A percentile compares a stretch with the other conserved stretches of the same genome.
Evolutionary conservation across 164 flowering plant species (phyloP).

Genomic region (Annona squamosa): DNA sequence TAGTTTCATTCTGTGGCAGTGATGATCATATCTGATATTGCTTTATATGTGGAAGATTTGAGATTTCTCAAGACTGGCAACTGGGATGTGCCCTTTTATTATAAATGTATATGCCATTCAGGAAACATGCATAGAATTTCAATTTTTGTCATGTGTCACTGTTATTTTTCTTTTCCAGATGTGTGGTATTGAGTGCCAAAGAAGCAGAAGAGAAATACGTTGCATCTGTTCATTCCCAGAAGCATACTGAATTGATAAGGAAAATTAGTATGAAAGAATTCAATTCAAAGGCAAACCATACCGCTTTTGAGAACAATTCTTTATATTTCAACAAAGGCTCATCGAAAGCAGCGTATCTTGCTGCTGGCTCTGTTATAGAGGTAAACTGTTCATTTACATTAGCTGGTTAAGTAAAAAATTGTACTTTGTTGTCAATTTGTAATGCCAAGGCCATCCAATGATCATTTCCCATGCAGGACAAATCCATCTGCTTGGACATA

Average conservation of each 20-base stretch:
- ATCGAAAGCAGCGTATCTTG: constrained; percentile 84
- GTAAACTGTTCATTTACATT: constrained; percentile 22
- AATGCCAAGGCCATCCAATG: too few relatives aligned
- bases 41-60: too few relatives aligned
- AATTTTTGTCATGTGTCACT: too few relatives aligned
- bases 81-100: too few relatives aligned
- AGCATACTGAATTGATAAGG: constrained; percentile 57
- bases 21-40: too few relatives aligned
- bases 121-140: too few relatives aligned
- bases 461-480: neutral
- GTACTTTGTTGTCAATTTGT: too few relatives aligned
- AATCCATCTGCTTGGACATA: neutral
- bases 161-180: constrained; percentile 32
- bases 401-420: too few relatives aligned
- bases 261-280: constrained; percentile 49
- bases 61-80: too few relatives aligned
- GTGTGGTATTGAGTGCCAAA: constrained; percentile 66
- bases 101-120: too few relatives aligned
- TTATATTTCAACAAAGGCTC: constrained; percentile 84
- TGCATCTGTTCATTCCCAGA: constrained; percentile 52
- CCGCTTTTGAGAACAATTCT: constrained; percentile 62
- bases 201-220: constrained; percentile 68
- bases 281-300: constrained; percentile 41
- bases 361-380: constrained; percentile 91
- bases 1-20: too few relatives aligned